Base-by-base conservation (phyloP, 805 yeast genomes). In the Monosporozyma servazzii region DNA sequence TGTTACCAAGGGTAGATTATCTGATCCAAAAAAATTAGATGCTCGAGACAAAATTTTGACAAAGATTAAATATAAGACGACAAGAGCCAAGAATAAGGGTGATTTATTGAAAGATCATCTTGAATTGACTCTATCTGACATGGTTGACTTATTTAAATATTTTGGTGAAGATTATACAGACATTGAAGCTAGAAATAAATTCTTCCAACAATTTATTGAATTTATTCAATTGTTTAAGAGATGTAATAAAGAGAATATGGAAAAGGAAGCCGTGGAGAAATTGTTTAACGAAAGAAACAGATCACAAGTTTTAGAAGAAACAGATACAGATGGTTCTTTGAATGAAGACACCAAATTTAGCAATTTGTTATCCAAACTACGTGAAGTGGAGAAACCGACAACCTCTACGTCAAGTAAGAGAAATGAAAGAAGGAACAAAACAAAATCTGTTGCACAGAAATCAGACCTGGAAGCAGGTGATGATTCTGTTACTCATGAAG, bases 81-180 rank as follows among this genome's bases (percentile, higher is more conserved):
- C 79, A 5, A 75, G 76, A 55, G 86, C 86, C 0, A 75, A 74
- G 56, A 70, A 75, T 43, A 76, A 77, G 61, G 74, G 78, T 41
- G 78, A 75, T 15, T 57, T 77, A 29, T 67, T 86, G 50, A 60
- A 69, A 30, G 78, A 71, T 48, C 86, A 80, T 56, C 71, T 80
- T 8, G 69, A 68, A 23, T 68, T 70, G 47, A 79, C 86, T 0
- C 67, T 77, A 53, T 69, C 70, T 27, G 80, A 75, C 46, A 76
- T 83, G 54, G 79, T 79, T 29, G 75, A 77, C 50, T 62, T 82
- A 52, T 80, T 86, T 87, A 71, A 71, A 50, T 82, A 79, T 63
- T 86, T 81, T 62, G 95, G 91, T 8, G 95, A 86, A 63, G 81
- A 81, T 58, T 77, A 79, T 1, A 54, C 62, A 3, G 78, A 76